These are phyloP conservation scores for Daldinia loculata DNA, from an alignment of 495 filamentous ascomycete species.

Conservation along the genomic window DNA sequence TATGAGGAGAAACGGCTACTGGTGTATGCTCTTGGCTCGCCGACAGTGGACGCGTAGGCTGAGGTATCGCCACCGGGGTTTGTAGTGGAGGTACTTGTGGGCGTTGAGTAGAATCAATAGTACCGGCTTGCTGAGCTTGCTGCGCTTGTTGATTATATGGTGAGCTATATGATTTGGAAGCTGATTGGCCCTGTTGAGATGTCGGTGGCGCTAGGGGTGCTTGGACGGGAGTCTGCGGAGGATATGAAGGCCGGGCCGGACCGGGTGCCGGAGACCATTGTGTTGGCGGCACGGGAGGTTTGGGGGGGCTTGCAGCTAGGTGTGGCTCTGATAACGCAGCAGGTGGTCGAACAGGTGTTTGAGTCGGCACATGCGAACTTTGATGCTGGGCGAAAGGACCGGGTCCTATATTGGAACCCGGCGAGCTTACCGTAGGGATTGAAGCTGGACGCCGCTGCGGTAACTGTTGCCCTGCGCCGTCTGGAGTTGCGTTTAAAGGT, in stretches of 20 bases:
- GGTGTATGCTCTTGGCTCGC: slow-evolving; percentile 38
- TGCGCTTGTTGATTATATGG: slow-evolving; percentile 52
- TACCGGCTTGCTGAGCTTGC: slow-evolving; percentile 44
- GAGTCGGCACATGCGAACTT: slow-evolving; percentile 24
- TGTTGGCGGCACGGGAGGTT: slow-evolving; percentile 33
- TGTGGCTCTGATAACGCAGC: slow-evolving; percentile 39
- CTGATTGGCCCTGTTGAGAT: slow-evolving; percentile 43
- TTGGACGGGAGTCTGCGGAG: slow-evolving; percentile 41
- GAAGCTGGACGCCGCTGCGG: slow-evolving; percentile 39
- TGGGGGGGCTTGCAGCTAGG: slow-evolving; percentile 23
- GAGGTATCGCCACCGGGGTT: slow-evolving; percentile 34
- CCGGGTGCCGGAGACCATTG: slow-evolving; percentile 37
- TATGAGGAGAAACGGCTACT: slow-evolving; percentile 23
- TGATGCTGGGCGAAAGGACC: slow-evolving; percentile 35
- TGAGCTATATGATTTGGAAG: slow-evolving; percentile 49
- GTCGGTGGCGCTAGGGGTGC: slow-evolving; percentile 43
- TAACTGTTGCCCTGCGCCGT: slow-evolving; percentile 42
- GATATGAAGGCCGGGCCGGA: slow-evolving; percentile 33
- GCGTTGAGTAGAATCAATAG: slow-evolving; percentile 29
- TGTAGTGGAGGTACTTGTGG: slow-evolving; percentile 38
- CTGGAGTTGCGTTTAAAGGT: slow-evolving; percentile 43
- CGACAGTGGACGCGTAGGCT: slow-evolving; percentile 22
- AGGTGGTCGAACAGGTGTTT: slow-evolving; percentile 45
- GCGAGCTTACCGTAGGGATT: slow-evolving; percentile 31
- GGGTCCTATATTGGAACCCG: slow-evolving; percentile 32